phyloP scores from a whole-genome alignment of 345 rosid genomes.

The Gynandropsis gynandra region DNA sequence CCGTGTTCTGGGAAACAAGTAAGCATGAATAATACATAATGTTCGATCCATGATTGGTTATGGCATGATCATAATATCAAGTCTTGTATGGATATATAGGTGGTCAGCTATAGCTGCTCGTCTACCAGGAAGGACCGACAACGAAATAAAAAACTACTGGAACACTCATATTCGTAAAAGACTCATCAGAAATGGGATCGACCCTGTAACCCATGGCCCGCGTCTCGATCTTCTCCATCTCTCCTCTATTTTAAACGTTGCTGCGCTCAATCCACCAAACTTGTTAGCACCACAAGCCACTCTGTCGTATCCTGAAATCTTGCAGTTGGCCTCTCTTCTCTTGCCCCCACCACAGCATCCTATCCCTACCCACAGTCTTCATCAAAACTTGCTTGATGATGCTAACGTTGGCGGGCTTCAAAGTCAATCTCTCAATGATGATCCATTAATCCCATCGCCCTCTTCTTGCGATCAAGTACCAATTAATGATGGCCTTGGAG shows the following conservation, averaged over 20 bases:
- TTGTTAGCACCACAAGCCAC: constrained; percentile 26
- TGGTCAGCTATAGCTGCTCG: constrained; percentile 99
- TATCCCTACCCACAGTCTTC: constrained; percentile 15
- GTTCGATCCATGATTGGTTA: background rate
- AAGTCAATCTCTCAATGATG: too few relatives aligned
- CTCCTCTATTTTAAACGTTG: constrained; percentile 49
- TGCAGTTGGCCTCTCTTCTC: constrained; percentile 25
- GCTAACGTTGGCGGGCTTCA: too few relatives aligned
- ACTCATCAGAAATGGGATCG: constrained; percentile 78
- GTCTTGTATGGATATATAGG: constrained; percentile 31
- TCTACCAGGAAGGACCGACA: constrained; percentile 95
- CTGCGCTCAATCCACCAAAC: constrained; percentile 48
- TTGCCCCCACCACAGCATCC: constrained; percentile 16
- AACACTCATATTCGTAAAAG: constrained; percentile 85
- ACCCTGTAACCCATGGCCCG: constrained; percentile 88
- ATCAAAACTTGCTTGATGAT: too few relatives aligned
- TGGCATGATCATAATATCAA: too few relatives aligned
- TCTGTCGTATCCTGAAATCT: constrained; percentile 22
- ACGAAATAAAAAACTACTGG: constrained; percentile 95
- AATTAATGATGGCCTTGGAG: constrained; percentile 9
- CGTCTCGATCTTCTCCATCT: constrained; percentile 69
- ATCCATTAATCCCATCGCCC: too few relatives aligned
- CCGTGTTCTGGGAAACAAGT: constrained; percentile 87
- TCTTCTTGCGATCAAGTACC: too few relatives aligned
- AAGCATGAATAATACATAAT: constrained; percentile 11